Evolutionary conservation across 106 monocot genomes (phyloP).

Genomic region (Apostasia shenzhenica): DNA sequence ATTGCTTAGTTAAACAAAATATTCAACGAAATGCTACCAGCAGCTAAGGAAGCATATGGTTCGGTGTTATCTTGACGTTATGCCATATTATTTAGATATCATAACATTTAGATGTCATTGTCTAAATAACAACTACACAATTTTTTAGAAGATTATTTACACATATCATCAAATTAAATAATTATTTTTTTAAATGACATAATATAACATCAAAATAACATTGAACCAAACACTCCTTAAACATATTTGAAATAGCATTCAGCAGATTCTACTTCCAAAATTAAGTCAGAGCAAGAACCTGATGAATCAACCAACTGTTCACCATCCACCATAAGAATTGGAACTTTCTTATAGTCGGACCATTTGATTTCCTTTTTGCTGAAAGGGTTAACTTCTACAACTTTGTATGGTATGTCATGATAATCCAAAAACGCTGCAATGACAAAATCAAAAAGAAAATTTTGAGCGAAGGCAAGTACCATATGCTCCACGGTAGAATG

Average conservation of each 20-base stretch:
- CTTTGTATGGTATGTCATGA: constrained; percentile 85
- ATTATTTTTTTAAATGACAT: too few species aligned
- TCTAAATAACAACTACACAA: too few species aligned
- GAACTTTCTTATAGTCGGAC: constrained; percentile 97
- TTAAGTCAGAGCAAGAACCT: constrained; percentile 32
- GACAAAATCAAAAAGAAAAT: background rate
- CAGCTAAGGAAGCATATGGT: too few species aligned
- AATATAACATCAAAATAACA: too few species aligned
- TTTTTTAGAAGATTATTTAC: too few species aligned
- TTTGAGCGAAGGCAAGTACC: too few species aligned
- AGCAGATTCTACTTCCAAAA: background rate
- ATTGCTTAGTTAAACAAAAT: background rate
- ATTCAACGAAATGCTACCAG: background rate
- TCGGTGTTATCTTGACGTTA: too few species aligned
- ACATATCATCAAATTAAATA: too few species aligned
- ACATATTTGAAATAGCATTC: background rate
- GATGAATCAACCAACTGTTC: constrained; percentile 78
- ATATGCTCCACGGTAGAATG: too few species aligned
- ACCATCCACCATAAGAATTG: constrained; percentile 83
- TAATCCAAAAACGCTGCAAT: constrained; percentile 87
- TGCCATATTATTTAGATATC: too few species aligned
- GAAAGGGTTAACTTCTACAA: constrained; percentile 92
- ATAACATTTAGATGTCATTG: too few species aligned
- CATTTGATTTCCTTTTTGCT: constrained; percentile 97
- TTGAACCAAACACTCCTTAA: background rate